A percentile compares a stretch with the other conserved stretches of the same genome.
Conservation (phyloP, 352 stramenopile species). For the Thalassiosira hispida region DNA sequence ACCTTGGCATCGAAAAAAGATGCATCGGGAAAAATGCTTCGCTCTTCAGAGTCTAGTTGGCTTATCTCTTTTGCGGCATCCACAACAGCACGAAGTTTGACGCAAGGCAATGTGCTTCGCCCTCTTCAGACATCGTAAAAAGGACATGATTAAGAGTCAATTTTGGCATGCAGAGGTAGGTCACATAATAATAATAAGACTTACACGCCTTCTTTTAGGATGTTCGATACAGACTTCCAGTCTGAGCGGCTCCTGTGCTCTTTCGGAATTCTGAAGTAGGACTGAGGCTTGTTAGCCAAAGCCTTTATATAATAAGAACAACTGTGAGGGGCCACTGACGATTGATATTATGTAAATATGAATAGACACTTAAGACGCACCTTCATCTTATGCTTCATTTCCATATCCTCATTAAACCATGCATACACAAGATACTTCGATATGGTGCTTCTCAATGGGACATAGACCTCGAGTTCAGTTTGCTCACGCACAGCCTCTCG, state of each 20-base stretch:
- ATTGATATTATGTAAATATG: background rate
- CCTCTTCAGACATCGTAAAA: slow-evolving; percentile 18
- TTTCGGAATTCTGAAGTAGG: slow-evolving; percentile 60
- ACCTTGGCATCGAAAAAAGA: slow-evolving; percentile 49
- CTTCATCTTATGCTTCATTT: slow-evolving; percentile 81
- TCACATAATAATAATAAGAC: too few relatives aligned
- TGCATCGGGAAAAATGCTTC: slow-evolving; percentile 28
- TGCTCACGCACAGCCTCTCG: slow-evolving; percentile 78
- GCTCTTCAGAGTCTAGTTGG: slow-evolving; percentile 54
- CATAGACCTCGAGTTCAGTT: slow-evolving; percentile 82
- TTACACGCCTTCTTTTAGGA: slow-evolving; percentile 71
- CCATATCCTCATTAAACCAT: slow-evolving; percentile 79
- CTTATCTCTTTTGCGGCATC: slow-evolving; percentile 76
- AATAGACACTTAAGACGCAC: slow-evolving; percentile 12
- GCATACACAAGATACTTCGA: slow-evolving; percentile 80
- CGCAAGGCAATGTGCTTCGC: slow-evolving; percentile 76
- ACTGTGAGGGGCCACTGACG: background rate
- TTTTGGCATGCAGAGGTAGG: too few relatives aligned
- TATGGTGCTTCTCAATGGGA: slow-evolving; percentile 74
- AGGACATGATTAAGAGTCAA: too few relatives aligned
- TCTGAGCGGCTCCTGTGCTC: slow-evolving; percentile 64
- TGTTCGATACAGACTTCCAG: slow-evolving; percentile 71
- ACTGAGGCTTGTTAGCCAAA: slow-evolving; percentile 62
- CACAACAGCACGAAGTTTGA: slow-evolving; percentile 80
- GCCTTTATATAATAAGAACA: slow-evolving; percentile 15